Conservation (phyloP, 179 eudicot genomes). For the Silene coronaria region DNA sequence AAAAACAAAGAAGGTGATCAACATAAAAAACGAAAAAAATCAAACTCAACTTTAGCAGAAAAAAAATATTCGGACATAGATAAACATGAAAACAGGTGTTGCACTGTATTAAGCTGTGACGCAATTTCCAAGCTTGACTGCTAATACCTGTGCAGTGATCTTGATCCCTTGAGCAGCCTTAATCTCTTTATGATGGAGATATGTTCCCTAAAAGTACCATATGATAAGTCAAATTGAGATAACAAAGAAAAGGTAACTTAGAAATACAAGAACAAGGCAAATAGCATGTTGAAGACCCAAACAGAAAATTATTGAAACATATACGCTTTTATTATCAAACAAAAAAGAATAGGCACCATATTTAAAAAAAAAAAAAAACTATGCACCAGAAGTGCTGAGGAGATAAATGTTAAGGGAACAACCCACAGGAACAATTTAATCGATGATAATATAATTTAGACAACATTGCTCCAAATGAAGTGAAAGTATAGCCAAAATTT, state of each 20-base stretch:
- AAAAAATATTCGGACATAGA: too few relatives aligned
- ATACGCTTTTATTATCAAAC: neutral
- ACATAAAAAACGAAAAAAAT: neutral
- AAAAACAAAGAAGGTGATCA: neutral
- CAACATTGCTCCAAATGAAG: neutral
- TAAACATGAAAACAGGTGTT: neutral
- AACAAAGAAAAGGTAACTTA: neutral
- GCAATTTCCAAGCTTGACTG: neutral
- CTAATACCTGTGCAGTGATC: slow-evolving; percentile 80
- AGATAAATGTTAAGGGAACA: neutral
- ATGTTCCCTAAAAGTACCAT: slow-evolving; percentile 53
- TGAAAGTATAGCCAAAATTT: too few relatives aligned
- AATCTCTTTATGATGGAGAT: slow-evolving; percentile 79
- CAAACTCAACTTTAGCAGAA: neutral
- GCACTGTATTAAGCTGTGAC: neutral
- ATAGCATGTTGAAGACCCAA: neutral
- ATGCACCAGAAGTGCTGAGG: neutral
- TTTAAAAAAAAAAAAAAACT: neutral
- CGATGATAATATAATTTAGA: neutral
- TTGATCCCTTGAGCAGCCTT: slow-evolving; percentile 99
- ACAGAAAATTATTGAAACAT: neutral
- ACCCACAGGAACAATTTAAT: neutral
- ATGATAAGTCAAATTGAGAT: neutral
- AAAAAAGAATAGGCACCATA: neutral
- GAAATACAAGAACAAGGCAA: neutral